Evolutionary conservation across 1,284 basidiomycete genomes (phyloP).

Genomic region (Phlebopus sp.): DNA sequence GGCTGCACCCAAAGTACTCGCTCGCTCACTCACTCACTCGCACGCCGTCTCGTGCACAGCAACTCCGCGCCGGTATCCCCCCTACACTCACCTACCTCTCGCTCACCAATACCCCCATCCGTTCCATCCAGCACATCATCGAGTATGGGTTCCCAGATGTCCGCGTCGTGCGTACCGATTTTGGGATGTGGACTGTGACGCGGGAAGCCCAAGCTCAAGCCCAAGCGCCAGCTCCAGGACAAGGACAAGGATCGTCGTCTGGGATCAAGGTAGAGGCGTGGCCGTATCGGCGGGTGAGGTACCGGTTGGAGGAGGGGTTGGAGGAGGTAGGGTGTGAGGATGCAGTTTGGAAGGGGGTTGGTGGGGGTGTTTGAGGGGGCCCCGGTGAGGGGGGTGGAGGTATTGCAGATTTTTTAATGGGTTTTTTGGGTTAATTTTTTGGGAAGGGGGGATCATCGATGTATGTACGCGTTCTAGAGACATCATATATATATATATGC

Average conservation of each 20-base stretch:
- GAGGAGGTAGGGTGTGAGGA: constrained; percentile 59
- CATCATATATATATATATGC: no score
- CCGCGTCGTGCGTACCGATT: constrained; percentile 52
- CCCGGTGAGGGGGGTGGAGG: no score
- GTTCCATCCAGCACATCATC: constrained; percentile 43
- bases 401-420: no score
- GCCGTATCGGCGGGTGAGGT: constrained; percentile 49
- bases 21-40: no score
- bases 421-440: no score
- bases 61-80: constrained; percentile 59
- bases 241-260: constrained; percentile 17
- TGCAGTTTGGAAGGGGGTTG: constrained; percentile 34
- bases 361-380: not conserved
- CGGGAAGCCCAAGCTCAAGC: no score
- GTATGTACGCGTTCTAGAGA: no score
- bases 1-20: no score
- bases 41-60: no score
- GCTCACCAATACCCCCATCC: constrained; percentile 46
- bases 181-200: constrained; percentile 52
- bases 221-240: no score
- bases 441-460: no score
- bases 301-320: constrained; percentile 57
- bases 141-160: constrained; percentile 61
- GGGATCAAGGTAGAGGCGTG: constrained; percentile 49
- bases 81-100: constrained; percentile 52